Base-by-base conservation (phyloP, 2,329 filamentous ascomycete species). In the Aspergillus sergii region DNA sequence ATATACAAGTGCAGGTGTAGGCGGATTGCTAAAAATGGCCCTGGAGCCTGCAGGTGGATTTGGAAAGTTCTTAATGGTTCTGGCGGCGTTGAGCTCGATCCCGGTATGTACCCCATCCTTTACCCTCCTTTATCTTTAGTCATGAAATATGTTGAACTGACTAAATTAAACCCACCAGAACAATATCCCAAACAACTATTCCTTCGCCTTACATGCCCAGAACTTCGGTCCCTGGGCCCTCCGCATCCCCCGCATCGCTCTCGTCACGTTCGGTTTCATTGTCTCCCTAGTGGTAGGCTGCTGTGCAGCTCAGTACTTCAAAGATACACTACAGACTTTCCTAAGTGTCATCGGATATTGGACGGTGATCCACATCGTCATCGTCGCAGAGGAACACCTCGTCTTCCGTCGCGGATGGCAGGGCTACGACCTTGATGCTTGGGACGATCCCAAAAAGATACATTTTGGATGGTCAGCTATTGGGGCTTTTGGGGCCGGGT, bases 341-440 rank as follows among this genome's bases (percentile, higher is more conserved):
- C 67, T 84, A 2, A 78, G 78, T 16, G 74, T 84, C 28, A 76
- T 84, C 3, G 82, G 82, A 11, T 85, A 84, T 69, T 84, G 81
- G 80, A 81, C 79, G 59, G 82, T 81, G 0, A 77, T 76, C 14
- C 76, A 76, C 36, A 69, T 77, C 55, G 71, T 74, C 2, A 62
- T 78, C 7, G 72, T 79, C 9, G 66, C 71, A 16, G 72, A 75
- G 46, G 77, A 78, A 58, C 75, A 77, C 65, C 56, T 78, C 36
- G 63, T 76, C 21, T 79, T 79, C 65, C 72, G 76, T 0, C 67
- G 64, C 26, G 65, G 72, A 9, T 78, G 74, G 72, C 69, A 65
- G 11, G 67, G 70, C 28, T 79, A 79, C 57, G 70, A 78, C 53
- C 72, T 72, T 26, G 70, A 74, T 57, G 72, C 70, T 14, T 79